Evolutionary conservation across 148 eudicot species (phyloP).

Genomic region (Heliamphora exappendiculata): DNA sequence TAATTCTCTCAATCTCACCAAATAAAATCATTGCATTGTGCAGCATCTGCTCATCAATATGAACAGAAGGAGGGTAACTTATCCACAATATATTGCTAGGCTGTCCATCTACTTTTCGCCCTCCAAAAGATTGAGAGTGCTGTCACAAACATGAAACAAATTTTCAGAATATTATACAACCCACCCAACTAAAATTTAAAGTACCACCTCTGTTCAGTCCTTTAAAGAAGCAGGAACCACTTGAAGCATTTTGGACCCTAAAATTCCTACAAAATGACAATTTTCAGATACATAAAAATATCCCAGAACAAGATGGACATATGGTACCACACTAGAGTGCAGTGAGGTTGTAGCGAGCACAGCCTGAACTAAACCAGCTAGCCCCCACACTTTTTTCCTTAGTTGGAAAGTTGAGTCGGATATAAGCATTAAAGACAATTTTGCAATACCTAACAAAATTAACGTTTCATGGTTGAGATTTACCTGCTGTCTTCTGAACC

Average conservation of each 20-base stretch:
- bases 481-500: conserved; percentile 60
- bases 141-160: conserved; percentile 23
- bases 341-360: not conserved
- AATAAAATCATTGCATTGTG: conserved; percentile 81
- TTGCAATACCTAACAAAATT: not conserved
- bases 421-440: not conserved
- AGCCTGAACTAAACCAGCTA: not conserved
- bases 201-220: conserved; percentile 7
- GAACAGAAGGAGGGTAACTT: conserved; percentile 62
- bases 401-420: not conserved
- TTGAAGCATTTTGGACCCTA: not conserved
- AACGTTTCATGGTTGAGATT: not conserved
- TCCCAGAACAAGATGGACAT: not conserved
- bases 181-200: not conserved
- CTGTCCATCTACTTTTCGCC: conserved; percentile 36
- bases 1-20: conserved; percentile 80
- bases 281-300: not conserved
- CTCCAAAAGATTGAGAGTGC: conserved; percentile 45
- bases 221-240: not conserved
- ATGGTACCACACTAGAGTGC: not conserved
- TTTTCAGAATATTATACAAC: conserved; percentile 2
- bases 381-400: not conserved
- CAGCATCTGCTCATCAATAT: conserved; percentile 71
- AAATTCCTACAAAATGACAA: not conserved
- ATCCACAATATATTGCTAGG: conserved; percentile 67